A percentile compares a stretch with the other conserved stretches of the same genome.
Conservation (phyloP, 345 rosid genomes). For the Eucalyptus fibrosa region DNA sequence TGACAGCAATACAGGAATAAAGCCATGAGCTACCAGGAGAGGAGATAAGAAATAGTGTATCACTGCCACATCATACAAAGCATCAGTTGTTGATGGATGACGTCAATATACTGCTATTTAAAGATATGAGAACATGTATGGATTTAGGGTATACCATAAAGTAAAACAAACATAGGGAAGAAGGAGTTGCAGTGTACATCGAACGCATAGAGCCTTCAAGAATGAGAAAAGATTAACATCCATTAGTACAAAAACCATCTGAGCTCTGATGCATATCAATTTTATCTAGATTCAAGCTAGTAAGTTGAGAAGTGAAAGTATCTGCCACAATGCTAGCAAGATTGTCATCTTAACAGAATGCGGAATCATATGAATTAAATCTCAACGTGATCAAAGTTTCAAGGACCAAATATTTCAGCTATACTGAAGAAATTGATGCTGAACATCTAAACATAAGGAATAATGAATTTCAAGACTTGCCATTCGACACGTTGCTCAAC, state of each 20-base stretch:
- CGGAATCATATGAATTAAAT: neutral
- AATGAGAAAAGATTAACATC: neutral
- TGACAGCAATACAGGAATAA: constrained; percentile 70
- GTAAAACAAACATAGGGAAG: constrained; percentile 95
- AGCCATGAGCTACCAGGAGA: constrained; percentile 77
- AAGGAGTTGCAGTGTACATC: constrained; percentile 99
- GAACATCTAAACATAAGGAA: neutral
- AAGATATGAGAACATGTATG: neutral
- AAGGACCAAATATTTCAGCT: neutral
- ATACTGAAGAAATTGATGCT: neutral
- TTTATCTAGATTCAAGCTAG: neutral
- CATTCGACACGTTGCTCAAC: constrained; percentile 99
- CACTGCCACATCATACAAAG: constrained; percentile 37
- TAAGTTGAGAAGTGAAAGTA: neutral
- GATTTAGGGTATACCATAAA: constrained; percentile 46
- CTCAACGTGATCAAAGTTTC: neutral
- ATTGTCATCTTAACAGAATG: neutral
- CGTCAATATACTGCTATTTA: neutral
- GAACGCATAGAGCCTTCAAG: constrained; percentile 84
- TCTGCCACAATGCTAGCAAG: neutral
- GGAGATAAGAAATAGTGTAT: constrained; percentile 91
- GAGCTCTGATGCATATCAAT: neutral
- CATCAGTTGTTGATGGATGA: neutral
- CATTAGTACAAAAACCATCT: neutral
- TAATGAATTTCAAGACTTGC: constrained; percentile 33